A percentile compares a stretch with the other conserved stretches of the same genome.
Evolutionary conservation across 129 eudicot species (phyloP).

Genomic region (Erigeron canadensis): DNA sequence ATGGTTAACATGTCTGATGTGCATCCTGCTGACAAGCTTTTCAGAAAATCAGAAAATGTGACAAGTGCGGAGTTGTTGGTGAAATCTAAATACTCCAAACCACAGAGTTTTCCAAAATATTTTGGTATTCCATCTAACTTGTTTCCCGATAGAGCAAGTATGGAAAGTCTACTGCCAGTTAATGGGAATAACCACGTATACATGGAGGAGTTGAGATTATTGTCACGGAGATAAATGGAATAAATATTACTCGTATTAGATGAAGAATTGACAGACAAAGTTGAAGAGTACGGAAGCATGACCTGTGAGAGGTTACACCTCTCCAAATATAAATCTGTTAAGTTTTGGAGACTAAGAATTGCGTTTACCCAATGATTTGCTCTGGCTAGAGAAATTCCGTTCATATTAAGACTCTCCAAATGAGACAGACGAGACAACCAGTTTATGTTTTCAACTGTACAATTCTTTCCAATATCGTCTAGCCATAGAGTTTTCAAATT

Average conservation of each 20-base stretch:
- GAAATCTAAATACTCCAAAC: background rate
- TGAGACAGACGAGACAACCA: too few relatives aligned
- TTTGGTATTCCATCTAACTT: conserved; percentile 1
- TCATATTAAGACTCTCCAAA: too few relatives aligned
- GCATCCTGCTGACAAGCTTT: too few relatives aligned
- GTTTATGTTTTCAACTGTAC: too few relatives aligned
- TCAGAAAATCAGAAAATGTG: too few relatives aligned
- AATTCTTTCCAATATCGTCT: too few relatives aligned
- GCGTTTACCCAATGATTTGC: conserved; percentile 18
- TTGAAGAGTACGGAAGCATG: background rate
- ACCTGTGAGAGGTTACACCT: conserved; percentile 1
- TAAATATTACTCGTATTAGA: background rate
- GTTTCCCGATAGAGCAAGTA: background rate
- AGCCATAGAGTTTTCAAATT: too few relatives aligned
- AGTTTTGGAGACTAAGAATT: background rate
- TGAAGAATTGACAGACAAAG: background rate
- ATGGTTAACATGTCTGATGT: too few relatives aligned
- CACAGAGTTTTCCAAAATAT: conserved; percentile 3
- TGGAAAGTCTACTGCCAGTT: background rate
- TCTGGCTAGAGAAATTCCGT: conserved; percentile 1
- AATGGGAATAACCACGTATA: conserved; percentile 10
- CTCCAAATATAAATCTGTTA: background rate
- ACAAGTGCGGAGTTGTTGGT: background rate
- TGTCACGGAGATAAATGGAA: background rate
- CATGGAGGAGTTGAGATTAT: conserved; percentile 21